phyloP scores from a whole-genome alignment of 129 eudicot species.

The Calendula officinalis region DNA sequence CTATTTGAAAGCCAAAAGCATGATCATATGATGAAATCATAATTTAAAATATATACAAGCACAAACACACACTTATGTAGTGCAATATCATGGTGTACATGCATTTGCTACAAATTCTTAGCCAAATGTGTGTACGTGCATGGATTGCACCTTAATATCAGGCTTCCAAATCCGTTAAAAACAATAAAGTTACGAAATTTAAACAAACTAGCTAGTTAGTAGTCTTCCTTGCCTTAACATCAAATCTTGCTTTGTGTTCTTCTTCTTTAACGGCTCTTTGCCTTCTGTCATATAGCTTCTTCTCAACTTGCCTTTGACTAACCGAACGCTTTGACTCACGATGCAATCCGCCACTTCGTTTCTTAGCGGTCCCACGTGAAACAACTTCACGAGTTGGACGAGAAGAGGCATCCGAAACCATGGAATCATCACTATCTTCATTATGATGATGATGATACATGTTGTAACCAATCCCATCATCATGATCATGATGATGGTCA shows the following conservation, averaged over 20 bases:
- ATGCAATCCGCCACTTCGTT: constrained; percentile 22
- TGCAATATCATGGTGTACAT: constrained; percentile 13
- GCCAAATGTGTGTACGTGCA: constrained; percentile 14
- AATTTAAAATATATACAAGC: constrained; percentile 2
- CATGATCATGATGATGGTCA: background rate
- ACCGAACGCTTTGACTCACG: constrained; percentile 31
- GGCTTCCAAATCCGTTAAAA: constrained; percentile 16
- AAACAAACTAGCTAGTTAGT: constrained; percentile 23
- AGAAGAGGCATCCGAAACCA: constrained; percentile 87
- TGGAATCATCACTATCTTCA: constrained; percentile 67
- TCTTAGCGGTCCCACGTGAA: constrained; percentile 24
- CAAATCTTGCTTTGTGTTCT: constrained; percentile 23
- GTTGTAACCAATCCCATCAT: constrained; percentile 23
- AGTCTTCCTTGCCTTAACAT: constrained; percentile 38
- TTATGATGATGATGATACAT: constrained; percentile 31
- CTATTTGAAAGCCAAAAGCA: constrained; percentile 11
- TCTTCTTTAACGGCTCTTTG: constrained; percentile 42
- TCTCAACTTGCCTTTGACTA: constrained; percentile 42
- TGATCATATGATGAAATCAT: constrained; percentile 10
- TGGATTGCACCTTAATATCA: constrained; percentile 20
- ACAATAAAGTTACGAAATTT: constrained; percentile 9
- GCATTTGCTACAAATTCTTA: constrained; percentile 4
- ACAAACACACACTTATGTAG: constrained; percentile 10
- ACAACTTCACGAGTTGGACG: constrained; percentile 51
- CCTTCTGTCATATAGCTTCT: constrained; percentile 35